A percentile compares a stretch with the other conserved stretches of the same genome.
Conservation (phyloP, 768 basidiomycete genomes). For the Lentinula aciculospora region DNA sequence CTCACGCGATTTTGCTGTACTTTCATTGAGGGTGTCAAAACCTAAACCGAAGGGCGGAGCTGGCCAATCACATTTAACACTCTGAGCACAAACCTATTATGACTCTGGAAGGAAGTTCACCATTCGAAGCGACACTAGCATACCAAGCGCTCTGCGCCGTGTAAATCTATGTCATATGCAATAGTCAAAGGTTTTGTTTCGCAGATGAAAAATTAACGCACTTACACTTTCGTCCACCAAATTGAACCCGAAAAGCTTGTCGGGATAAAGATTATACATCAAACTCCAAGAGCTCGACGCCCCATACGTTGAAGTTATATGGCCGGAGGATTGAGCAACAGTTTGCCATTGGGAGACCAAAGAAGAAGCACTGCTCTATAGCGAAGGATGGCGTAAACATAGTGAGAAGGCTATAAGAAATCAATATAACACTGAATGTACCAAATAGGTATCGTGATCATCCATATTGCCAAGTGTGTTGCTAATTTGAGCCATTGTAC, state of each 20-base stretch:
- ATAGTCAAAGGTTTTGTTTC: neutral
- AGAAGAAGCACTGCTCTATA: neutral
- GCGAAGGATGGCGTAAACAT: neutral
- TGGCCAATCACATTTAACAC: neutral
- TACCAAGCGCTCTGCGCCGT: neutral
- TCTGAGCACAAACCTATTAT: neutral
- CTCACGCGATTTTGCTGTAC: constrained; percentile 7
- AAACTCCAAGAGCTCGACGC: constrained; percentile 23
- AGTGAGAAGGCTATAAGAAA: neutral
- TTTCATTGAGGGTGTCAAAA: neutral
- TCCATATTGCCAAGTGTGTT: neutral
- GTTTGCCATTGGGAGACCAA: constrained; percentile 6
- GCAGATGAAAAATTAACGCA: neutral
- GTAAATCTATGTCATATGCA: neutral
- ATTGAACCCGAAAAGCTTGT: constrained; percentile 27
- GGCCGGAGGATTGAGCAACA: neutral
- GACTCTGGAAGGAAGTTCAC: neutral
- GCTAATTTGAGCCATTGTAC: constrained; percentile 12
- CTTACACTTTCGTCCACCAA: constrained; percentile 6
- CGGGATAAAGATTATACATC: constrained; percentile 42
- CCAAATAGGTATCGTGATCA: neutral
- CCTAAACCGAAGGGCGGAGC: constrained; percentile 1
- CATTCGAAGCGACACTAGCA: neutral
- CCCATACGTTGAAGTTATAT: constrained; percentile 10
- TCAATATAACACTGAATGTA: neutral